Base-by-base conservation (phyloP, 202 grass and related monocot species). In the Schoenoplectus tabernaemontani region DNA sequence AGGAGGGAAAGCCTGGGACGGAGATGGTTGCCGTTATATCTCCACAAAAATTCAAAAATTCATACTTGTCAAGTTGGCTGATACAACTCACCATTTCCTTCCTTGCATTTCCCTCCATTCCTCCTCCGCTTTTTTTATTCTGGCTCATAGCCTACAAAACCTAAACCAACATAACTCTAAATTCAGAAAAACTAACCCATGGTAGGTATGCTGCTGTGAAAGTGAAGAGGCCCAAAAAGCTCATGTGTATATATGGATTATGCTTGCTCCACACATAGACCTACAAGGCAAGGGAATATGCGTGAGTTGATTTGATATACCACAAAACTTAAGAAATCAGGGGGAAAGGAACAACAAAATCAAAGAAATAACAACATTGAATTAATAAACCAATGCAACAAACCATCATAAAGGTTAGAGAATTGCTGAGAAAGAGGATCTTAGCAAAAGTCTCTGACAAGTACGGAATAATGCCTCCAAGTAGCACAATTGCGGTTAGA, bases 191-290 rank as follows among this genome's bases (percentile, higher is more conserved):
- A 62, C 78, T 82, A 74, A 98, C 96, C 96, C 96, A 99, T 74
- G 96, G 96, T 33, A 99, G 87, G 83, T 96, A 99, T 66, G 96
- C 96, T 9, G 96, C 96, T 33, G 96, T 99, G 68, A 99, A 99
- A 42, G 96, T 99, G 84, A 99, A 99, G 75, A 99, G 72, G 10
- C 96, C 96, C 78, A 99, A 84, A 81, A 99, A 99, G 77, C 96
- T 99, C 96, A 99, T 99, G 57, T 96, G 92, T 65, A 99, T 93
- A 79, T 87, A 93, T 17, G 96, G 96, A 82, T 99, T 99, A 85
- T 99, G 92, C 77, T 99, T 99, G 85, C 96, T 99, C 96, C 96
- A 99, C 24, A 99, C 92, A 83, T 99, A 99, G 77, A 99, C 96
- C 96, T 99, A 84, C 6, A 66, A 67, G 5, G 17, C 4, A 85